Evolutionary conservation across 1,139 yeast species (phyloP), one percentile per base, ranked within the genome.

Genomic region (Kurtzmaniella natalensis): DNA sequence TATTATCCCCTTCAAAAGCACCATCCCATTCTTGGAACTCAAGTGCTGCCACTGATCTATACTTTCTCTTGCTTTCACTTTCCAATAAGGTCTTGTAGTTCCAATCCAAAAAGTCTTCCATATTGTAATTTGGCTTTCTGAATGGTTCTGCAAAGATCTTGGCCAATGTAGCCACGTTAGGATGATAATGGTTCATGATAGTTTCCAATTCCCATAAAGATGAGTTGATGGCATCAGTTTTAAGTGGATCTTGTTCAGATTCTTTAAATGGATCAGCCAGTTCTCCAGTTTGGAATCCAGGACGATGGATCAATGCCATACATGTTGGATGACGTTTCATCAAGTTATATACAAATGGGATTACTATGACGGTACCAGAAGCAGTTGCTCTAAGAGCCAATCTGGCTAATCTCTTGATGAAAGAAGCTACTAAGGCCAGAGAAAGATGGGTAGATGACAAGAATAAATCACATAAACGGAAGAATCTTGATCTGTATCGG

Each of bases 21-120:
- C 44, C 43, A 26, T 63, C 69, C 61, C 73, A 76, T 36, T 60
- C 64, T 44, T 87, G 96, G 51, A 72, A 84, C 54, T 92, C 97
- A 33, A 88, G 59, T 0, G 95, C 87, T 4, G 94, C 85, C 45
- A 76, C 72, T 3, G 76, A 71, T 51, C 79, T 82, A 50, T 85
- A 70, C 43, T 63, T 80, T 58, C 94, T 81, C 16, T 70, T 69
- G 39, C 72, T 63, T 56, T 92, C 98, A 43, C 87, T 80, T 18
- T 79, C 83, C 47, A 88, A 57, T 41, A 92, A 69, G 8, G 88
- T 72, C 36, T 70, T 66, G 53, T 89, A 92, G 37, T 82, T 80
- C 87, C 96, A 92, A 57, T 89, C 96, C 51, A 92, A 64, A 62
- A 92, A 92, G 57, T 92, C 98, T 53, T 92, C 98, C 68, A 92